Evolutionary conservation across 1,284 basidiomycete genomes (phyloP).

Genomic region (Ceratobasidium sp.): DNA sequence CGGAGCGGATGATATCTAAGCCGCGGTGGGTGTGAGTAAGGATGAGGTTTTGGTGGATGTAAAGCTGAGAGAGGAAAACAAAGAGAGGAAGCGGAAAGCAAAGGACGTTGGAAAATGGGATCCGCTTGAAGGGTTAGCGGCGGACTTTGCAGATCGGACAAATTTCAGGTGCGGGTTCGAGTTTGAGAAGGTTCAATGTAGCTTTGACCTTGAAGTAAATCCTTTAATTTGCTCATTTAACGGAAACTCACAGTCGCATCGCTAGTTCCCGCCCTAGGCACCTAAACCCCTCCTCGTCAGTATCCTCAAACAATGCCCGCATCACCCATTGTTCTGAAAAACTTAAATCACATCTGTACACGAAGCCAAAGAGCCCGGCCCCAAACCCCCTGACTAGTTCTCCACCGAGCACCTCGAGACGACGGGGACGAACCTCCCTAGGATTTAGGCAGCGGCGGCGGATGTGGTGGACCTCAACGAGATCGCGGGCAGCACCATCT

Average conservation of each 20-base stretch:
- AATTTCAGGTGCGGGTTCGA: conserved; percentile 74
- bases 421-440: conserved; percentile 92
- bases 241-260: conserved; percentile 73
- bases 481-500: conserved; percentile 96
- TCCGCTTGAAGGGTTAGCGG: not conserved
- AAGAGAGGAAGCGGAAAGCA: conserved; percentile 57
- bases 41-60: conserved; percentile 51
- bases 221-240: conserved; percentile 77
- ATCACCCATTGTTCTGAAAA: conserved; percentile 85
- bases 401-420: conserved; percentile 71
- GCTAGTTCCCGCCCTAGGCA: conserved; percentile 75
- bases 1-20: conserved; percentile 72
- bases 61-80: conserved; percentile 52
- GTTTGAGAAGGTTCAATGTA: conserved; percentile 79
- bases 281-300: conserved; percentile 94
- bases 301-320: conserved; percentile 88
- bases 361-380: conserved; percentile 70
- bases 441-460: conserved; percentile 90
- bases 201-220: conserved; percentile 85
- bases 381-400: conserved; percentile 24
- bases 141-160: conserved; percentile 48
- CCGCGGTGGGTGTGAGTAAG: conserved; percentile 65
- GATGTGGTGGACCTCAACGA: conserved; percentile 85
- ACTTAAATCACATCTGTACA: conserved; percentile 84
- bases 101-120: conserved; percentile 59